Evolutionary conservation across 106 monocot species (phyloP).

Genomic region (Dactylorhiza incarnata): DNA sequence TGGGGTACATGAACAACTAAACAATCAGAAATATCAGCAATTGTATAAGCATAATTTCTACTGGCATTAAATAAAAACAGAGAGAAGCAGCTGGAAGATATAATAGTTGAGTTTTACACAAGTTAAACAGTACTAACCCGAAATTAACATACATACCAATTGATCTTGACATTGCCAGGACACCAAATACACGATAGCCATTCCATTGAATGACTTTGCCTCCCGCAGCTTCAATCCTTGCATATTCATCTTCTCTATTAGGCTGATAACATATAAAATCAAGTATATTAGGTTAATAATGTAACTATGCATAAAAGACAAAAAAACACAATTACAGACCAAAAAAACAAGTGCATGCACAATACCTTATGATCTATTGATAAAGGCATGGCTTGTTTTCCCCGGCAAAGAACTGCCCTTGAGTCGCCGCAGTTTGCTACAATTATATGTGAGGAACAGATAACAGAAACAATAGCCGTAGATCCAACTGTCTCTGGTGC

Average conservation of each 20-base stretch:
- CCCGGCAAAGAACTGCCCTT: conserved; percentile 80
- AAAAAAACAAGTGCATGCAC: background rate
- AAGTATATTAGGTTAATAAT: background rate
- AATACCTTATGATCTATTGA: conserved; percentile 95
- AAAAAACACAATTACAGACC: background rate
- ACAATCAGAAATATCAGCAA: no score
- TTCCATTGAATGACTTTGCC: conserved; percentile 87
- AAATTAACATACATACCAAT: conserved; percentile 49
- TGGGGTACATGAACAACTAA: no score
- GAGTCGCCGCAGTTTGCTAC: conserved; percentile 95
- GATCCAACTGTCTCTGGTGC: conserved; percentile 89
- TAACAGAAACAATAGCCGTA: conserved; percentile 75
- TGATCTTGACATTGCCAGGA: conserved; percentile 90
- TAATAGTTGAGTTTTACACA: background rate
- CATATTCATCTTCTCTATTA: conserved; percentile 76
- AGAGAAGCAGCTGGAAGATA: background rate
- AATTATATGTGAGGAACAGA: conserved; percentile 85
- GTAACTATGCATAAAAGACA: background rate
- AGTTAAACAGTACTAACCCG: background rate
- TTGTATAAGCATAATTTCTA: no score
- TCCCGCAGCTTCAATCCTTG: conserved; percentile 75
- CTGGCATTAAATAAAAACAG: background rate
- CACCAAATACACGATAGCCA: conserved; percentile 68
- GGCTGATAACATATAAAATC: conserved; percentile 40
- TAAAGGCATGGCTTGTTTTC: conserved; percentile 64